Conservation (phyloP, 352 stramenopile genomes). For the Peronospora farinosa region DNA sequence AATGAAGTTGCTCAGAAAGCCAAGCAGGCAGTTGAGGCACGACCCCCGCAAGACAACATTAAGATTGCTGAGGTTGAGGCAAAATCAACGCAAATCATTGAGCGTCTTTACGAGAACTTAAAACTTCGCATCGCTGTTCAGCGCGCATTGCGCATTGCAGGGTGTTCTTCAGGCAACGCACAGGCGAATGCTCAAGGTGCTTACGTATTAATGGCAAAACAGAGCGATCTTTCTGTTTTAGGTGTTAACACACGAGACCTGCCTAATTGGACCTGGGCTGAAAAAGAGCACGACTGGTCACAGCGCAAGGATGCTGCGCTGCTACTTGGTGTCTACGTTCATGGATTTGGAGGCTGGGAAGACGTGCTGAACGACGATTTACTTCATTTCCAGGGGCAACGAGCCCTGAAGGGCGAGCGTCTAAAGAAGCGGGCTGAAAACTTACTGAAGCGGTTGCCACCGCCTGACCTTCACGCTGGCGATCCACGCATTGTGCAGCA, state of each 20-base stretch:
- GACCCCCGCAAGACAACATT: slow-evolving; percentile 57
- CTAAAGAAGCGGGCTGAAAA: slow-evolving; percentile 83
- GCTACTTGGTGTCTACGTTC: slow-evolving; percentile 76
- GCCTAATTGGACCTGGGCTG: slow-evolving; percentile 62
- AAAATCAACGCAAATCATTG: slow-evolving; percentile 64
- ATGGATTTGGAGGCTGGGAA: slow-evolving; percentile 83
- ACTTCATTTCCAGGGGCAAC: slow-evolving; percentile 72
- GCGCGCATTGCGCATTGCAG: slow-evolving; percentile 47
- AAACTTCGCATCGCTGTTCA: slow-evolving; percentile 81
- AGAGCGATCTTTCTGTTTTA: slow-evolving; percentile 58
- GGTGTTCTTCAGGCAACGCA: slow-evolving; percentile 37
- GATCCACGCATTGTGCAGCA: slow-evolving; percentile 60
- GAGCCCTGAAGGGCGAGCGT: slow-evolving; percentile 73
- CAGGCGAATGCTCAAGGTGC: slow-evolving; percentile 45
- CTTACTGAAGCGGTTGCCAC: slow-evolving; percentile 62
- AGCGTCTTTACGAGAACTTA: slow-evolving; percentile 81
- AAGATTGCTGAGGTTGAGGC: slow-evolving; percentile 77
- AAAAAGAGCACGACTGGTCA: slow-evolving; percentile 81
- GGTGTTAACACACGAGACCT: slow-evolving; percentile 58
- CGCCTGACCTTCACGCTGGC: slow-evolving; percentile 44
- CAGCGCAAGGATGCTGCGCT: slow-evolving; percentile 71
- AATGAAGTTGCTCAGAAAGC: slow-evolving; percentile 55
- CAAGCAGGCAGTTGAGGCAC: slow-evolving; percentile 42
- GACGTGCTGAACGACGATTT: slow-evolving; percentile 80
- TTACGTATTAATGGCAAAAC: slow-evolving; percentile 67